Evolutionary conservation across 2,329 filamentous ascomycete species (phyloP), one percentile per base, ranked within the genome.

Genomic region (Bretziella fagacearum): DNA sequence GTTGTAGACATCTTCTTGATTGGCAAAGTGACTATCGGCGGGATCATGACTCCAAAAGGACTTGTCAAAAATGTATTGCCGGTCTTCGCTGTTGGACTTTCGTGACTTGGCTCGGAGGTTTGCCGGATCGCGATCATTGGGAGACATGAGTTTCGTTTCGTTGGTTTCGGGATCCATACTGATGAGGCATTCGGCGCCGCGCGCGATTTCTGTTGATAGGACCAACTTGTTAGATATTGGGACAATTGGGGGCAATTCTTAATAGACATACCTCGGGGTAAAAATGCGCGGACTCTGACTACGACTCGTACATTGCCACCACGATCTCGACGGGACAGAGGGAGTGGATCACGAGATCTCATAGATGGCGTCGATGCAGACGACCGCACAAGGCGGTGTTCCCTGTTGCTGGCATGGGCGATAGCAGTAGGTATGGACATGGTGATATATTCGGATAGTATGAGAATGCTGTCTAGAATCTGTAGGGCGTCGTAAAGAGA

Each of bases 21-120:
- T 74, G 3, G 91, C 87, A 60, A 95, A 98, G 64, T 95, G 84
- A 26, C 76, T 67, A 58, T 94, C 86, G 22, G 68, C 62, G 48
- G 72, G 71, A 60, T 89, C 68, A 63, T 95, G 86, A 51, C 89
- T 96, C 87, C 91, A 98, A 65, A 96, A 98, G 0, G 87, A 96
- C 60, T 86, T 93, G 67, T 98, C 91, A 60, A 98, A 98, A 2
- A 84, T 87, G 58, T 98, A 98, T 0, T 71, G 74, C 64, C 93
- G 95, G 59, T 94, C 84, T 58, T 95, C 86, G 47, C 82, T 67
- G 6, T 81, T 68, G 60, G 81, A 89, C 25, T 43, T 47, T 52
- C 84, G 77, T 32, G 75, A 73, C 61, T 78, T 80, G 2, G 73
- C 67, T 52, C 73, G 70, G 39, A 67, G 59, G 53, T 74, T 78